Percentiles rank a stretch among this genome's conserved stretches.
phyloP scores from a whole-genome alignment of 1,284 basidiomycete species.

The Entoloma clypeatum region DNA sequence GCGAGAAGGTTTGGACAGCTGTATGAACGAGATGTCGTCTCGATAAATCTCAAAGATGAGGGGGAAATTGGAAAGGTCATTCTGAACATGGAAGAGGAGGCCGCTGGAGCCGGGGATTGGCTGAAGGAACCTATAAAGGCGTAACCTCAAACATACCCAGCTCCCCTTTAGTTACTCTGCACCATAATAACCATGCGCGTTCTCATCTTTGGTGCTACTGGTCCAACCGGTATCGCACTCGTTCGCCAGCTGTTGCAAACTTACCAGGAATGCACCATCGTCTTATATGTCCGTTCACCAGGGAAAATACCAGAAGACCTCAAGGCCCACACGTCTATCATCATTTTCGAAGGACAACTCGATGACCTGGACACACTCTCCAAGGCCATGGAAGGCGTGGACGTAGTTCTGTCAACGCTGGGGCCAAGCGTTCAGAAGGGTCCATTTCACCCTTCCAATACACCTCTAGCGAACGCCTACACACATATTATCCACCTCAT shows the following conservation, averaged over 20 bases:
- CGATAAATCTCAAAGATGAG: constrained; percentile 42
- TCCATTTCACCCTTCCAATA: constrained; percentile 36
- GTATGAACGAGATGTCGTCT: constrained; percentile 53
- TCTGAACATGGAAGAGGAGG: constrained; percentile 40
- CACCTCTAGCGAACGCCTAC: constrained; percentile 61
- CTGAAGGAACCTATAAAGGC: constrained; percentile 18
- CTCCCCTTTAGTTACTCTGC: background rate
- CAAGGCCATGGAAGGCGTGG: constrained; percentile 50
- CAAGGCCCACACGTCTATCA: constrained; percentile 39
- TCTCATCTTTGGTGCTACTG: constrained; percentile 56
- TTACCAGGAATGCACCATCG: constrained; percentile 39
- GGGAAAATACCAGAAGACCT: constrained; percentile 56
- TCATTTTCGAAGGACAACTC: constrained; percentile 52
- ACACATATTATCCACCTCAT: constrained; percentile 50
- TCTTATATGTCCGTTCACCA: constrained; percentile 60
- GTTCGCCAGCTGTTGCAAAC: constrained; percentile 48
- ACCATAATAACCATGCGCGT: constrained; percentile 34
- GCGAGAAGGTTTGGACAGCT: constrained; percentile 48
- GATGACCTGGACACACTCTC: constrained; percentile 45
- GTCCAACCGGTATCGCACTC: constrained; percentile 50
- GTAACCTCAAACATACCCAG: no score
- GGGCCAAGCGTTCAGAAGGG: constrained; percentile 43
- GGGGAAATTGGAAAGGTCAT: constrained; percentile 55
- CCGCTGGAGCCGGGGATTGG: constrained; percentile 31
- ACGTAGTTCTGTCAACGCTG: constrained; percentile 62